Evolutionary conservation across 1,284 basidiomycete species (phyloP).

Genomic region (Trichosporon ovoides): DNA sequence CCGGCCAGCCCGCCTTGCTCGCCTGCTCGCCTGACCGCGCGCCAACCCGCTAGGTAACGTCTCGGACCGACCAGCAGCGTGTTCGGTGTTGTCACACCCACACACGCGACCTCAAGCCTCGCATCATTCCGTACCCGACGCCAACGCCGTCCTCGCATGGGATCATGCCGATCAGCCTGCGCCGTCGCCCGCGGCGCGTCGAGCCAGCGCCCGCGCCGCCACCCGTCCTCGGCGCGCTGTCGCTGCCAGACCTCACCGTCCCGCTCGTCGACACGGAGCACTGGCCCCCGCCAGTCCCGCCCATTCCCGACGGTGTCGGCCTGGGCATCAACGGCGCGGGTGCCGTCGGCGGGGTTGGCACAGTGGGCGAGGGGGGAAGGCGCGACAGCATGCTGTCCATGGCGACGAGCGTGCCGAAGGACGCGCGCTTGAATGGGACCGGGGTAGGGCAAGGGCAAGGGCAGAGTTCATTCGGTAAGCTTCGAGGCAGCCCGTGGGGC

Average conservation of each 20-base stretch:
- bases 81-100: not conserved
- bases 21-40: not conserved
- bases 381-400: not conserved
- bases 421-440: not conserved
- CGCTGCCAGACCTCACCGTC: constrained; percentile 35
- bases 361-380: not conserved
- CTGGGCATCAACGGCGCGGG: not conserved
- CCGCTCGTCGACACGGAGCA: constrained; percentile 34
- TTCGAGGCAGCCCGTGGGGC: not conserved
- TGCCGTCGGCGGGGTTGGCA: not conserved
- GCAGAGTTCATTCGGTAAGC: constrained; percentile 1
- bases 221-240: constrained; percentile 28
- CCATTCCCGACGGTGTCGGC: constrained; percentile 15
- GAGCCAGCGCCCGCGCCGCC: constrained; percentile 8
- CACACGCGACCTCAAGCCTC: not conserved
- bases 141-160: not conserved
- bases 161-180: constrained; percentile 19
- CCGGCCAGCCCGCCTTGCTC: not conserved
- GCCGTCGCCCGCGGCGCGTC: constrained; percentile 13
- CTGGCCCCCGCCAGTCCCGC: constrained; percentile 27
- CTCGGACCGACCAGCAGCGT: not conserved
- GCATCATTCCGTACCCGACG: not conserved
- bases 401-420: not conserved
- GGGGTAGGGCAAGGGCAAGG: too few relatives aligned
- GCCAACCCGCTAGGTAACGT: not conserved